Evolutionary conservation across 2,329 filamentous ascomycete genomes (phyloP).

Genomic region (Hypoxylon sp.): DNA sequence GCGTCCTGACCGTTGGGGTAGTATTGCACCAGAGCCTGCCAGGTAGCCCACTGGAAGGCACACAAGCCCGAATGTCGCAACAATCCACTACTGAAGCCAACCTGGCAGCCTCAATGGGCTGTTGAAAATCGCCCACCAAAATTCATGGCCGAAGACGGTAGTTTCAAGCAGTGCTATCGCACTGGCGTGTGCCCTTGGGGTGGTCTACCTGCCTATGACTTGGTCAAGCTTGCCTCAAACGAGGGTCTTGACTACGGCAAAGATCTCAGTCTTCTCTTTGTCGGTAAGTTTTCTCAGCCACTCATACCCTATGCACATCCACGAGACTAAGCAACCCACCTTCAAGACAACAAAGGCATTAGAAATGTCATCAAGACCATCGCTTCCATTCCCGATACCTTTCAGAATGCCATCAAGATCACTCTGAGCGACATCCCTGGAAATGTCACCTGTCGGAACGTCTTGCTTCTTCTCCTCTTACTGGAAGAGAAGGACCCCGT

Average conservation of each 20-base stretch:
- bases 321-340: background rate
- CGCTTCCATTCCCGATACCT: slow-evolving; percentile 1
- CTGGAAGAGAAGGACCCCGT: slow-evolving; percentile 9
- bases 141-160: slow-evolving; percentile 7
- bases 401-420: slow-evolving; percentile 2
- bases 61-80: slow-evolving; percentile 18
- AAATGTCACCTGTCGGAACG: slow-evolving; percentile 15
- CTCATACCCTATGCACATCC: background rate
- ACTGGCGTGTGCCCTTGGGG: slow-evolving; percentile 16
- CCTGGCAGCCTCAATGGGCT: slow-evolving; percentile 20
- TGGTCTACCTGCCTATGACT: slow-evolving; percentile 19
- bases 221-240: slow-evolving; percentile 12
- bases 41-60: slow-evolving; percentile 15
- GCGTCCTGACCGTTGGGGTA: slow-evolving; percentile 20
- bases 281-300: background rate
- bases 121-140: slow-evolving; percentile 1
- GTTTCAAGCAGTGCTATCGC: background rate
- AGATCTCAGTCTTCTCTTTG: slow-evolving; percentile 12
- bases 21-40: slow-evolving; percentile 16
- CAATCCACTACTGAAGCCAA: slow-evolving; percentile 2
- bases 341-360: slow-evolving; percentile 14
- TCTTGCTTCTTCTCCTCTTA: slow-evolving; percentile 12
- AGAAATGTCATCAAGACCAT: slow-evolving; percentile 17
- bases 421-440: slow-evolving; percentile 15
- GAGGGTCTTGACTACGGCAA: slow-evolving; percentile 12